Percentiles rank a stretch among this genome's conserved stretches.
Evolutionary conservation across 2,329 filamentous ascomycete species (phyloP).

Genomic region (Exophiala sp.): DNA sequence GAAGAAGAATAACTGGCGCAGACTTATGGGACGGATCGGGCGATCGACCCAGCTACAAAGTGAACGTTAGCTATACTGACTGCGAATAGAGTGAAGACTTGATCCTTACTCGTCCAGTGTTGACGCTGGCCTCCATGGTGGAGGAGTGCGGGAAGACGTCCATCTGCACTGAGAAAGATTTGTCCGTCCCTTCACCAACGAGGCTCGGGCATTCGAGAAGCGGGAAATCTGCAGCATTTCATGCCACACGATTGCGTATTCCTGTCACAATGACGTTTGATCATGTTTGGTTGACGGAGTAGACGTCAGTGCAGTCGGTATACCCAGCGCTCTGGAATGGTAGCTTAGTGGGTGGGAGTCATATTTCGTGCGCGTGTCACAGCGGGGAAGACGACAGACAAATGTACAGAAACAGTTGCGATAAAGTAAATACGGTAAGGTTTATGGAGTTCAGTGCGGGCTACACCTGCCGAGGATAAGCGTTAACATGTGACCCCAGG

Average conservation of each 20-base stretch:
- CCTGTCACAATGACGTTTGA: slow-evolving; percentile 1
- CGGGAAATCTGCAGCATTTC: slow-evolving; percentile 22
- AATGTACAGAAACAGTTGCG: too few relatives aligned
- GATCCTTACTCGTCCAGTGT: slow-evolving; percentile 56
- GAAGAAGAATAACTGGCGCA: slow-evolving; percentile 96
- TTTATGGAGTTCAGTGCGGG: too few relatives aligned
- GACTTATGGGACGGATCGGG: slow-evolving; percentile 89
- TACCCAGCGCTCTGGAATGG: background rate
- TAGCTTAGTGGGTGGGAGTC: background rate
- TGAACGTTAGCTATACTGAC: slow-evolving; percentile 6
- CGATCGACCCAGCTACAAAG: slow-evolving; percentile 78
- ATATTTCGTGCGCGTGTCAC: background rate
- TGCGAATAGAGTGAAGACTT: slow-evolving; percentile 14
- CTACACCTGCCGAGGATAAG: too few relatives aligned
- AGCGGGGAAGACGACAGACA: too few relatives aligned
- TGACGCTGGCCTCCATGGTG: slow-evolving; percentile 57
- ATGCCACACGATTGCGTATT: slow-evolving; percentile 14
- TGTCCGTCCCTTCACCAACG: background rate
- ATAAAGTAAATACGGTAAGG: too few relatives aligned
- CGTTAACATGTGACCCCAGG: too few relatives aligned
- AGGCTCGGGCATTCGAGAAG: slow-evolving; percentile 12
- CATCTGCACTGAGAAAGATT: slow-evolving; percentile 2
- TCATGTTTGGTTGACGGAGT: slow-evolving; percentile 5
- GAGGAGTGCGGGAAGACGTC: slow-evolving; percentile 35
- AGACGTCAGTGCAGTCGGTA: background rate